These are phyloP conservation scores for Globisporangium nunn DNA, from an alignment of 352 stramenopile genomes.

Conservation along the genomic window DNA sequence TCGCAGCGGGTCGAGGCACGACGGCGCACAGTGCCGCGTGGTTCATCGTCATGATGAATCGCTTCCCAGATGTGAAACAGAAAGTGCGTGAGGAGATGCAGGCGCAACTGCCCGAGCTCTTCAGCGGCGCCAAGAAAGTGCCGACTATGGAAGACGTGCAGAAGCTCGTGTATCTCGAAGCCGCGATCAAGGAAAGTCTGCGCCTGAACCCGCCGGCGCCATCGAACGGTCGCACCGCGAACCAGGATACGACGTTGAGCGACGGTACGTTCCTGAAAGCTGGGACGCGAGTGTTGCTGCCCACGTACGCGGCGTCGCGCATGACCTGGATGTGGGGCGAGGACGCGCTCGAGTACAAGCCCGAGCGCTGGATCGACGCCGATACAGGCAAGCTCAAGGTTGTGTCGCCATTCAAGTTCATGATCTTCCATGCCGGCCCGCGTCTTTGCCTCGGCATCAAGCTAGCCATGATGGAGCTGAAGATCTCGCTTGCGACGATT, in stretches of 20 bases:
- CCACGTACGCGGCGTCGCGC: conserved; percentile 50
- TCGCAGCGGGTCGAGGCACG: conserved; percentile 66
- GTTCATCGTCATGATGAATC: conserved; percentile 72
- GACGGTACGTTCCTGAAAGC: conserved; percentile 55
- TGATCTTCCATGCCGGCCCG: conserved; percentile 57
- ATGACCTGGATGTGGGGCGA: conserved; percentile 48
- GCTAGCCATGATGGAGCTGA: conserved; percentile 55
- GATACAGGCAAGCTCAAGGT: conserved; percentile 20
- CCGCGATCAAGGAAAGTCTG: conserved; percentile 54
- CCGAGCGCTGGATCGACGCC: conserved; percentile 59
- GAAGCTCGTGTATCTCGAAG: conserved; percentile 57
- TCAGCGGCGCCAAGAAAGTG: conserved; percentile 9
- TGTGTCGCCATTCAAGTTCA: conserved; percentile 61
- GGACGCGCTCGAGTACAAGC: conserved; percentile 56
- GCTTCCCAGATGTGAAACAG: conserved; percentile 31
- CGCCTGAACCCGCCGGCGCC: conserved; percentile 56
- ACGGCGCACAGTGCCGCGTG: conserved; percentile 54
- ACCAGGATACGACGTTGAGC: conserved; percentile 39
- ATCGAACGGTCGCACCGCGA: conserved; percentile 36
- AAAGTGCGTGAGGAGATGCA: conserved; percentile 49
- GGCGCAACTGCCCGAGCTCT: conserved; percentile 28
- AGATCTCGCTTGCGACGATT: conserved; percentile 36
- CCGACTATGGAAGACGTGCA: conserved; percentile 37
- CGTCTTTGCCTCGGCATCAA: conserved; percentile 55
- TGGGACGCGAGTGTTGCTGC: conserved; percentile 43